Conservation (phyloP, 768 basidiomycete genomes). For the Trametes coccinea region DNA sequence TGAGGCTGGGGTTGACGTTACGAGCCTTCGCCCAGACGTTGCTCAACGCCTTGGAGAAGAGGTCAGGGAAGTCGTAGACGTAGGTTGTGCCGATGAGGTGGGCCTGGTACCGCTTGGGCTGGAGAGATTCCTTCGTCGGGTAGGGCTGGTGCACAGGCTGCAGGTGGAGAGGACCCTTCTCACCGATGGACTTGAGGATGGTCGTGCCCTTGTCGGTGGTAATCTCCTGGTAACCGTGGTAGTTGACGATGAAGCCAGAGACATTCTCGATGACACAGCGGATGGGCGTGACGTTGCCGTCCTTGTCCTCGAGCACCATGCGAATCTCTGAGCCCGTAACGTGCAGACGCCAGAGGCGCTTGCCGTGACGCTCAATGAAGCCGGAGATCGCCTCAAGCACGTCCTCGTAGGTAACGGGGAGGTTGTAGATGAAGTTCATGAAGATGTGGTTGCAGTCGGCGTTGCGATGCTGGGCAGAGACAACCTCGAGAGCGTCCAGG, state of each 20-base stretch:
- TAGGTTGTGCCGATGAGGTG: slow-evolving; percentile 98
- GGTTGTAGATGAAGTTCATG: slow-evolving; percentile 98
- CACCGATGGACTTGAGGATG: slow-evolving; percentile 97
- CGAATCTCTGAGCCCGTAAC: slow-evolving; percentile 98
- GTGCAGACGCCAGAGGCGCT: slow-evolving; percentile 96
- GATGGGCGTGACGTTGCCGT: slow-evolving; percentile 94
- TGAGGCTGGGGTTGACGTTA: slow-evolving; percentile 60
- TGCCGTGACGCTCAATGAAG: slow-evolving; percentile 98
- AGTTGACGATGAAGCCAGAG: slow-evolving; percentile 98
- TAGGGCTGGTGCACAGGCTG: slow-evolving; percentile 93
- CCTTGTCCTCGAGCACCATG: slow-evolving; percentile 89
- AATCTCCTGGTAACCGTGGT: slow-evolving; percentile 97
- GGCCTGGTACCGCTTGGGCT: slow-evolving; percentile 98
- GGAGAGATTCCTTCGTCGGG: slow-evolving; percentile 96
- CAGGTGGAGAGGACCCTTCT: slow-evolving; percentile 94
- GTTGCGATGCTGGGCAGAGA: slow-evolving; percentile 84
- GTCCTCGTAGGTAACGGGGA: slow-evolving; percentile 93
- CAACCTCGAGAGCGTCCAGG: slow-evolving; percentile 93
- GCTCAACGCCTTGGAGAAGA: slow-evolving; percentile 95
- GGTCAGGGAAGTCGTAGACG: slow-evolving; percentile 98
- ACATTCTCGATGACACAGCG: slow-evolving; percentile 99
- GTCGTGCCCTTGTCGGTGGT: slow-evolving; percentile 93
- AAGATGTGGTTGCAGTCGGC: slow-evolving; percentile 99
- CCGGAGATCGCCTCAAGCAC: slow-evolving; percentile 97
- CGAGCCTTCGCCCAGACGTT: slow-evolving; percentile 86